These are phyloP conservation scores for Salix dunnii DNA, from an alignment of 345 rosid species.

Conservation along the genomic window DNA sequence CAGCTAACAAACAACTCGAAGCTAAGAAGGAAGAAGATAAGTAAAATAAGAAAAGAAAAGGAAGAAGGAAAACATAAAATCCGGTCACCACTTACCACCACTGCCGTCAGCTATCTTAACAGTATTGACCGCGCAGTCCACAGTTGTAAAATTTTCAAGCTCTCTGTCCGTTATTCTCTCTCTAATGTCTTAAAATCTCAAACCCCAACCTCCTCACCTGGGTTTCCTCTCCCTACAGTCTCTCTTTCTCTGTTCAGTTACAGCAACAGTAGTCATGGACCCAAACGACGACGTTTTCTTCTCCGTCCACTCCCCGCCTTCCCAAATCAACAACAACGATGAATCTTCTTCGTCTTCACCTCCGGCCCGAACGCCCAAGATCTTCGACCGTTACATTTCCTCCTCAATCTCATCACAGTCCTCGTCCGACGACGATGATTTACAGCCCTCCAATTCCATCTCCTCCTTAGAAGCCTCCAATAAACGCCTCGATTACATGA, in stretches of 20 bases:
- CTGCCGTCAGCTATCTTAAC: too few relatives aligned
- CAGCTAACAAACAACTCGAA: too few relatives aligned
- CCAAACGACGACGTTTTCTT: conserved; percentile 11
- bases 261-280: neutral
- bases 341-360: neutral
- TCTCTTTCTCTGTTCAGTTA: neutral
- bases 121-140: too few relatives aligned
- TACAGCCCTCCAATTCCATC: conserved; percentile 30
- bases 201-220: neutral
- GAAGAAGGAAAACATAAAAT: too few relatives aligned
- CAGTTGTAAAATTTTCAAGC: neutral
- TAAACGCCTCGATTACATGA: conserved; percentile 85
- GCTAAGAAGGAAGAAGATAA: too few relatives aligned
- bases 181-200: neutral
- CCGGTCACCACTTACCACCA: too few relatives aligned
- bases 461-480: conserved; percentile 52
- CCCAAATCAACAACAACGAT: neutral
- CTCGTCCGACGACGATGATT: conserved; percentile 36
- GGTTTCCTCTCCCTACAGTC: neutral
- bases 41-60: too few relatives aligned
- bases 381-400: conserved; percentile 62
- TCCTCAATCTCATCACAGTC: conserved; percentile 40
- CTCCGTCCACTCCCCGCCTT: neutral
- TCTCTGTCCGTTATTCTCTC: neutral
- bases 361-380: conserved; percentile 34